These are phyloP conservation scores for Brettanomyces sp. DNA, from an alignment of 805 yeast genomes.

Conservation along the genomic window DNA sequence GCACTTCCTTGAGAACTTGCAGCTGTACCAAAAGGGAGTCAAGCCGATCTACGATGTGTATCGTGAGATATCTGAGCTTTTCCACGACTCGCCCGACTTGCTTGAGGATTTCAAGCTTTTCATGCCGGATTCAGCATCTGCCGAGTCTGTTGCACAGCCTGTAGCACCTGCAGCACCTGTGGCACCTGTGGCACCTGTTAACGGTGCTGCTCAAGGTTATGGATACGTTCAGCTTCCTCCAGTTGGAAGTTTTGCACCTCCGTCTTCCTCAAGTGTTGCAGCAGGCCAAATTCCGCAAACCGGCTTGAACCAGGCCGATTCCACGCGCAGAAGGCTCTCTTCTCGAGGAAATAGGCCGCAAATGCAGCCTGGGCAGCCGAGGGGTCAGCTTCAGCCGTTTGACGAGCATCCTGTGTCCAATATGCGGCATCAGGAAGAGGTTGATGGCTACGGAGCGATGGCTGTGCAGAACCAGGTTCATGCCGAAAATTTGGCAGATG, in stretches of 20 bases:
- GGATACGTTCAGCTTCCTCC: slow-evolving; percentile 61
- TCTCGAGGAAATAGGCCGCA: slow-evolving; percentile 2
- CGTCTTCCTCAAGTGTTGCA: slow-evolving; percentile 23
- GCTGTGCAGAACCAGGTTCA: background rate
- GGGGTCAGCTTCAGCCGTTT: slow-evolving; percentile 17
- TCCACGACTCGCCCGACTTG: slow-evolving; percentile 89
- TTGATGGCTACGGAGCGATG: slow-evolving; percentile 9
- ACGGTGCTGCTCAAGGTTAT: slow-evolving; percentile 7
- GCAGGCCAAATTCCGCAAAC: slow-evolving; percentile 7
- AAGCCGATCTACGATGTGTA: slow-evolving; percentile 93
- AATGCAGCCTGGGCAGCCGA: slow-evolving; percentile 5
- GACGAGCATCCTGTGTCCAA: slow-evolving; percentile 43
- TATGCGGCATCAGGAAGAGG: slow-evolving; percentile 21
- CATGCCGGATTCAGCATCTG: slow-evolving; percentile 58
- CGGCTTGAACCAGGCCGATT: slow-evolving; percentile 6
- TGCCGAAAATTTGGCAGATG: background rate
- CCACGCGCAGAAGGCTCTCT: slow-evolving; percentile 5
- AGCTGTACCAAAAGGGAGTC: slow-evolving; percentile 93
- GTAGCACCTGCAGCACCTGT: slow-evolving; percentile 1
- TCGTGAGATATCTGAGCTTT: slow-evolving; percentile 80
- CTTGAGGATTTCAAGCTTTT: slow-evolving; percentile 92
- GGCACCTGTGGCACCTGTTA: background rate
- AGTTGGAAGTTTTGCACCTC: slow-evolving; percentile 80
- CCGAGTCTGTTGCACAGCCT: slow-evolving; percentile 7
- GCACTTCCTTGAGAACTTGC: slow-evolving; percentile 86